A percentile compares a stretch with the other conserved stretches of the same genome.
phyloP scores from a whole-genome alignment of 257 asterid species.

The Ligustrum vulgare region DNA sequence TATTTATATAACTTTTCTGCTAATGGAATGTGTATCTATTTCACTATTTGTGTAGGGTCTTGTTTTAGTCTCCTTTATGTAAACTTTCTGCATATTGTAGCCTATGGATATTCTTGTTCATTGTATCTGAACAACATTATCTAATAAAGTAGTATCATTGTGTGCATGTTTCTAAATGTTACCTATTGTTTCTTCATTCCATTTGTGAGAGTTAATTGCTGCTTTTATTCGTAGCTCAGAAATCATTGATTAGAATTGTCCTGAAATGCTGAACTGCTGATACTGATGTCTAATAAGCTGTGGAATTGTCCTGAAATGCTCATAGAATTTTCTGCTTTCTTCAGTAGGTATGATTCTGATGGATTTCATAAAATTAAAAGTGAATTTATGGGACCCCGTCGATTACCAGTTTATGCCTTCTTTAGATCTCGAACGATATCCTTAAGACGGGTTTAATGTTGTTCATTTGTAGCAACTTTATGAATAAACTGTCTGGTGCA shows the following conservation, averaged over 20 bases:
- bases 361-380: not conserved
- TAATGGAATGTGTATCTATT: not conserved
- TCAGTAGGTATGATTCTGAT: not conserved
- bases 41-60: constrained; percentile 1
- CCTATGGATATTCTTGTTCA: constrained; percentile 3
- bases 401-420: no score
- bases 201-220: not conserved
- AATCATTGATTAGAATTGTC: not conserved
- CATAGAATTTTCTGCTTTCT: not conserved
- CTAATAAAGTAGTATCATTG: not conserved
- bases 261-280: not conserved
- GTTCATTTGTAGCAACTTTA: no score
- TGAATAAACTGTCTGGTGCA: no score
- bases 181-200: not conserved
- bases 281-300: not conserved
- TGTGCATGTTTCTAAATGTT: not conserved
- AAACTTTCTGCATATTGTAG: constrained; percentile 13
- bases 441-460: no score
- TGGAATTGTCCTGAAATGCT: no score
- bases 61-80: not conserved
- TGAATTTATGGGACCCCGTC: not conserved
- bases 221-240: not conserved
- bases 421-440: no score
- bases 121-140: not conserved
- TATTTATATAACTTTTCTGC: not conserved